These are phyloP conservation scores for Sphagnum fallax DNA, from an alignment of 228 moss, liverwort and hornwort species.

Conservation along the genomic window DNA sequence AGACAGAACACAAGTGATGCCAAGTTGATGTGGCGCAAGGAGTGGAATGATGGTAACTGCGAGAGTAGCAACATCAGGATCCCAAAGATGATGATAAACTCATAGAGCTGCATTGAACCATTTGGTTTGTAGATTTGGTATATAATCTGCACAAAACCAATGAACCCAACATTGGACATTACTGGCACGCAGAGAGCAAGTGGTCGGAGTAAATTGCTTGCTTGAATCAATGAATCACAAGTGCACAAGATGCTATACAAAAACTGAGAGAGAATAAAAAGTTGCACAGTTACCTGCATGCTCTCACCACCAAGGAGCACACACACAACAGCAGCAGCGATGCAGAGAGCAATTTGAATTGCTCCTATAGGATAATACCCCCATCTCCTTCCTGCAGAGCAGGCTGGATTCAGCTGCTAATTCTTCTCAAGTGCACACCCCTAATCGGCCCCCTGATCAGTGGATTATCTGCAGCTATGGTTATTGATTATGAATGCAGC, in stretches of 20 bases:
- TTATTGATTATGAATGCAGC: too few species aligned
- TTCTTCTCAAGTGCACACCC: neutral
- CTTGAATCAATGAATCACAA: neutral
- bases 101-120: constrained; percentile 19
- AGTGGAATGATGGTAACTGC: constrained; percentile 56
- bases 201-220: neutral
- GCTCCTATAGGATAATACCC: neutral
- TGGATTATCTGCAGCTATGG: neutral
- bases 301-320: constrained; percentile 19
- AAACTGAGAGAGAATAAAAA: neutral
- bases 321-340: constrained; percentile 9
- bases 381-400: constrained; percentile 10
- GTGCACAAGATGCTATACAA: neutral
- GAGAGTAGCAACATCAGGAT: constrained; percentile 22
- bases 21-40: constrained; percentile 48
- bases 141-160: constrained; percentile 25
- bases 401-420: neutral
- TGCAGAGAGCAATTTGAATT: constrained; percentile 15
- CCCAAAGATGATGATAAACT: constrained; percentile 30
- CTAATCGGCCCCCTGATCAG: neutral
- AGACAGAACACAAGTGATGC: constrained; percentile 28
- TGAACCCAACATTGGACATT: neutral
- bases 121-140: constrained; percentile 21
- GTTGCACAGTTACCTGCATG: constrained; percentile 21
- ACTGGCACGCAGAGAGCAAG: neutral